Evolutionary conservation across 1,139 yeast genomes (phyloP).

Genomic region (Maudiozyma humilis): DNA sequence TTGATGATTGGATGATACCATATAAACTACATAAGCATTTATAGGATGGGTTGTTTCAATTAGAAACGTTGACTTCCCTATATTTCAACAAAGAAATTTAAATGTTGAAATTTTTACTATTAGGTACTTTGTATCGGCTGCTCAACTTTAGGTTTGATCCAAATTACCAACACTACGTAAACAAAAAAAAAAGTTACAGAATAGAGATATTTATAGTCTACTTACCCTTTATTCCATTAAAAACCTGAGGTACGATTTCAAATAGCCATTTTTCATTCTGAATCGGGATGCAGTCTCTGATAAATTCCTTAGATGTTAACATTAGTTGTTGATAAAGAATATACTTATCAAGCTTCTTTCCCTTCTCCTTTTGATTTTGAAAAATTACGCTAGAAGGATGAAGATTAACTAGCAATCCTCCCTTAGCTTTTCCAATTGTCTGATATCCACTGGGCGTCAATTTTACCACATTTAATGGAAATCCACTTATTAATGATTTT

Average conservation of each 20-base stretch:
- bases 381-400: constrained; percentile 58
- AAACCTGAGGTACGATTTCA: constrained; percentile 54
- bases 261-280: constrained; percentile 52
- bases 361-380: constrained; percentile 26
- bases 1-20: neutral
- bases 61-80: too few species aligned
- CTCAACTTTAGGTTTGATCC: neutral
- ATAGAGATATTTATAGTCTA: neutral
- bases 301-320: constrained; percentile 77
- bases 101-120: neutral
- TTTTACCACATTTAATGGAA: constrained; percentile 70
- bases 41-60: too few species aligned
- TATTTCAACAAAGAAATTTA: neutral
- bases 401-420: constrained; percentile 45
- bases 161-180: neutral
- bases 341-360: constrained; percentile 62
- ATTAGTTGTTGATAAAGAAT: constrained; percentile 79
- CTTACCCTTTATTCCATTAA: constrained; percentile 1
- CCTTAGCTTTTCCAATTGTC: constrained; percentile 22
- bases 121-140: neutral
- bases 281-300: constrained; percentile 76
- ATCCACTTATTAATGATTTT: constrained; percentile 70
- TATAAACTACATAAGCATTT: too few species aligned
- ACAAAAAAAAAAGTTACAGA: neutral
- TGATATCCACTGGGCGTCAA: constrained; percentile 66